Evolutionary conservation across 306 rosid genomes (phyloP).

Genomic region (Castanea crenata): DNA sequence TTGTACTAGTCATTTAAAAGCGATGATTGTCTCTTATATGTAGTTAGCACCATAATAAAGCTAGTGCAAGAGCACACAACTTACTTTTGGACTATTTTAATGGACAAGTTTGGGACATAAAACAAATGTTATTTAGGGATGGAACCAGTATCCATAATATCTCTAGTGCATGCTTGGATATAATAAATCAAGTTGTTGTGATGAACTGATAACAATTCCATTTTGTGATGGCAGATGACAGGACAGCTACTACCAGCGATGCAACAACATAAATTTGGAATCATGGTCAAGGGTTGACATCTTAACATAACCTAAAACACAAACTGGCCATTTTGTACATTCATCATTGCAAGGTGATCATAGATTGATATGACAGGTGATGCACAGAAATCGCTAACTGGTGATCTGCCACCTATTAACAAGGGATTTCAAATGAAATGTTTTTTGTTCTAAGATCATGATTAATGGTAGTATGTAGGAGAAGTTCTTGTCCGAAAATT

Average conservation of each 20-base stretch:
- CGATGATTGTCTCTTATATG: background rate
- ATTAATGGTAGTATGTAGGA: constrained; percentile 32
- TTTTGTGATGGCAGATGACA: constrained; percentile 36
- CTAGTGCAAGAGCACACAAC: too few relatives aligned
- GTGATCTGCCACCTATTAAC: constrained; percentile 38
- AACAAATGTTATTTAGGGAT: background rate
- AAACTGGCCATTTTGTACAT: constrained; percentile 60
- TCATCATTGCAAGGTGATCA: constrained; percentile 46
- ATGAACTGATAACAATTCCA: constrained; percentile 21
- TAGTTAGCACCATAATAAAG: background rate
- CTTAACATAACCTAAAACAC: constrained; percentile 30
- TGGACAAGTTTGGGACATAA: background rate
- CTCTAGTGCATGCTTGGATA: background rate
- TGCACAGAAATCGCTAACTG: constrained; percentile 46
- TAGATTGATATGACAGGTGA: constrained; percentile 49
- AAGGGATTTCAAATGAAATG: background rate
- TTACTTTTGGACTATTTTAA: background rate
- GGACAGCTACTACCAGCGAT: constrained; percentile 37
- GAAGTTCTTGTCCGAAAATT: background rate
- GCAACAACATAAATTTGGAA: constrained; percentile 36
- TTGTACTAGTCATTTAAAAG: background rate
- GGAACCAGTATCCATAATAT: background rate
- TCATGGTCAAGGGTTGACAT: constrained; percentile 18
- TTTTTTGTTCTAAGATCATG: background rate
- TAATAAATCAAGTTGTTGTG: background rate